Evolutionary conservation across 1,139 yeast species (phyloP).

Genomic region (Keqinozyma sinolaborantium): DNA sequence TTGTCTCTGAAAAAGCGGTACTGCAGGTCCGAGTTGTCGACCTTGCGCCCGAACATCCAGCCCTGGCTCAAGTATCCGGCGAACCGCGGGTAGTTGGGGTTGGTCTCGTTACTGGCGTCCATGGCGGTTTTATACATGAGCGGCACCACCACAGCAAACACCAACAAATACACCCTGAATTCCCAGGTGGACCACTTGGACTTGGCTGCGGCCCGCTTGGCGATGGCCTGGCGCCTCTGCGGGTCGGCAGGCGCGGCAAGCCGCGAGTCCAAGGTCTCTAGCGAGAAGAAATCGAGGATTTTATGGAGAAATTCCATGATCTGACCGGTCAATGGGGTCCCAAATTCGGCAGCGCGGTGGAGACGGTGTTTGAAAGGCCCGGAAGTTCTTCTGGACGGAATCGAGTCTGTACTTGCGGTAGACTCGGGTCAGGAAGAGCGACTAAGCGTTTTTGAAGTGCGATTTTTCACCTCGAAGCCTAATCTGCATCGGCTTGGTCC

Average conservation of each 20-base stretch:
- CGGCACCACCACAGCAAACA: slow-evolving; percentile 71
- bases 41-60: slow-evolving; percentile 79
- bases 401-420: too few relatives aligned
- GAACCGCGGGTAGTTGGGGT: slow-evolving; percentile 70
- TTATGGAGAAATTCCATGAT: slow-evolving; percentile 14
- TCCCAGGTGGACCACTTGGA: slow-evolving; percentile 77
- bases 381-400: too few relatives aligned
- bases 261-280: slow-evolving; percentile 77
- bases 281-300: slow-evolving; percentile 51
- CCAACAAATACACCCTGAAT: slow-evolving; percentile 61
- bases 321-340: background rate
- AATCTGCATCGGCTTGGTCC: too few relatives aligned
- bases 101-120: slow-evolving; percentile 73
- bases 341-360: too few relatives aligned
- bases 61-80: slow-evolving; percentile 60
- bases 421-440: too few relatives aligned
- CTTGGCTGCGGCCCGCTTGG: slow-evolving; percentile 39
- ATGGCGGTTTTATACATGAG: slow-evolving; percentile 77
- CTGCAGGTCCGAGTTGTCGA: slow-evolving; percentile 88
- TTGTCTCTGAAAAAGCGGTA: slow-evolving; percentile 86
- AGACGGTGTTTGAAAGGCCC: too few relatives aligned
- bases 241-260: slow-evolving; percentile 52
- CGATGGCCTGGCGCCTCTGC: slow-evolving; percentile 37
- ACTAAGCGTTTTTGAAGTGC: too few relatives aligned
- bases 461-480: too few relatives aligned